A percentile compares a stretch with the other conserved stretches of the same genome.
Conservation (phyloP, 2,329 filamentous ascomycete genomes). For the Incumbomyces lentus region DNA sequence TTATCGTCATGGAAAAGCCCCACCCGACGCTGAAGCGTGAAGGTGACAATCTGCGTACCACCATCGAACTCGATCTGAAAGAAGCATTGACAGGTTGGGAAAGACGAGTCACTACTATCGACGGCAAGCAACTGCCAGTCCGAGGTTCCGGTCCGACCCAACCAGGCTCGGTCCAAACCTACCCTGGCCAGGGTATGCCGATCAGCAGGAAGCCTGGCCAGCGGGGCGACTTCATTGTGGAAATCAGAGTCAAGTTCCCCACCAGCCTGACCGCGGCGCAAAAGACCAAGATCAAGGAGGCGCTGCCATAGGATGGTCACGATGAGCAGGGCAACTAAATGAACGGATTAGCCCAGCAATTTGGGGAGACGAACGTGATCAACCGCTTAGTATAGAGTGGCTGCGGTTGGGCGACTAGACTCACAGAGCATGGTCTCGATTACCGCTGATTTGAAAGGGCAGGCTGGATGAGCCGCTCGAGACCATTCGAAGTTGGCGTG, state of each 20-base stretch:
- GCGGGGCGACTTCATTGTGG: slow-evolving; percentile 78
- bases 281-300: slow-evolving; percentile 70
- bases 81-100: slow-evolving; percentile 92
- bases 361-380: too few species aligned
- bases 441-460: too few species aligned
- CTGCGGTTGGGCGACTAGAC: too few species aligned
- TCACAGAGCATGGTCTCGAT: too few species aligned
- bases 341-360: too few species aligned
- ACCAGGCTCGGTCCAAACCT: slow-evolving; percentile 70
- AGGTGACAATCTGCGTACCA: slow-evolving; percentile 74
- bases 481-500: too few species aligned
- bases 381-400: too few species aligned
- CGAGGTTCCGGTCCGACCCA: slow-evolving; percentile 75
- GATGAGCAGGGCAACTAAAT: too few species aligned
- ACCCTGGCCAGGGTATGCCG: slow-evolving; percentile 85
- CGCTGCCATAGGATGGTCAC: slow-evolving; percentile 41
- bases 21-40: slow-evolving; percentile 77
- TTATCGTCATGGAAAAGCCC: slow-evolving; percentile 88
- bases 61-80: slow-evolving; percentile 74
- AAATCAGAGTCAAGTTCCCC: slow-evolving; percentile 89
- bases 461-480: too few species aligned
- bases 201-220: slow-evolving; percentile 78
- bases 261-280: slow-evolving; percentile 63
- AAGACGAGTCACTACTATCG: slow-evolving; percentile 84
- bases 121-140: slow-evolving; percentile 72